Evolutionary conservation across 805 yeast species (phyloP).

Genomic region (Hanseniaspora meyeri): DNA sequence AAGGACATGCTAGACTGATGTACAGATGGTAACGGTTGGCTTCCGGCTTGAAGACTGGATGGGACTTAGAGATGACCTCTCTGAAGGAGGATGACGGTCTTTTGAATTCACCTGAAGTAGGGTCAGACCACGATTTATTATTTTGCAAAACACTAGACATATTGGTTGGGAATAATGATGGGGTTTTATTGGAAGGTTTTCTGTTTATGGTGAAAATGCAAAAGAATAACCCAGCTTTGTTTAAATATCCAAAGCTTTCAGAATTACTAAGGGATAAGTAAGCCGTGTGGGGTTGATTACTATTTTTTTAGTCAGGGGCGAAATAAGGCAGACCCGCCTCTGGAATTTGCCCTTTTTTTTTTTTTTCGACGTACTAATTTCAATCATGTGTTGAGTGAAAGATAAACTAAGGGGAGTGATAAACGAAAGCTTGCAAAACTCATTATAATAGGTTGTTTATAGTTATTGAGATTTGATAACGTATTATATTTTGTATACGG

Average conservation of each 20-base stretch:
- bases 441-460: too few species aligned
- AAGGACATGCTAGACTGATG: conserved; percentile 85
- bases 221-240: background rate
- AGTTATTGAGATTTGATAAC: too few species aligned
- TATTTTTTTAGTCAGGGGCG: too few species aligned
- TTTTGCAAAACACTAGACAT: background rate
- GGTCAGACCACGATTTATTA: conserved; percentile 8
- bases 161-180: background rate
- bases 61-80: conserved; percentile 47
- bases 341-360: too few species aligned
- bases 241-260: background rate
- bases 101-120: conserved; percentile 28
- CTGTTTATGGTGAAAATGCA: background rate
- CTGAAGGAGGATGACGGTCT: conserved; percentile 50
- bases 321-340: too few species aligned
- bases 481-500: too few species aligned
- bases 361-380: too few species aligned
- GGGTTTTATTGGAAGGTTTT: background rate
- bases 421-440: too few species aligned
- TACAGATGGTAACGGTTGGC: conserved; percentile 73
- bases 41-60: conserved; percentile 60
- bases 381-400: too few species aligned
- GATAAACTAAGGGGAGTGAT: too few species aligned
- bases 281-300: too few species aligned
- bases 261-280: too few species aligned